Evolutionary conservation across 805 yeast genomes (phyloP).

Genomic region (Jamesozyma jinghongensis): DNA sequence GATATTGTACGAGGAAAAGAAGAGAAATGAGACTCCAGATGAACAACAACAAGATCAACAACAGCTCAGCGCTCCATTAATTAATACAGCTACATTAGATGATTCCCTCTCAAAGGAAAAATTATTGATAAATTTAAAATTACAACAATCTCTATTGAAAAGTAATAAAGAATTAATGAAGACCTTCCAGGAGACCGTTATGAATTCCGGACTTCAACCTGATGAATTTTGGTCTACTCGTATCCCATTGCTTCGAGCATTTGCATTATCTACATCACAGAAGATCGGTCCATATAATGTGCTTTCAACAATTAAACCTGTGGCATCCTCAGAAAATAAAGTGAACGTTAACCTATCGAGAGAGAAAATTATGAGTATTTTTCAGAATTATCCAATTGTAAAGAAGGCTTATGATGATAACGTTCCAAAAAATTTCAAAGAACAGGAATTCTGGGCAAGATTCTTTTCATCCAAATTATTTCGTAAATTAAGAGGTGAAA

Average conservation of each 20-base stretch:
- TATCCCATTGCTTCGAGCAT: constrained; percentile 69
- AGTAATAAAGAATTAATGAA: constrained; percentile 61
- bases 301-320: constrained; percentile 85
- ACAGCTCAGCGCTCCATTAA: constrained; percentile 18
- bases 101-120: constrained; percentile 46
- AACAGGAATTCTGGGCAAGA: constrained; percentile 93
- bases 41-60: constrained; percentile 17
- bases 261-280: constrained; percentile 76
- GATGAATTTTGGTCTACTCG: constrained; percentile 83
- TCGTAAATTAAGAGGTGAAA: constrained; percentile 82
- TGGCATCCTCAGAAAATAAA: constrained; percentile 85
- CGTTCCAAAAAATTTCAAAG: constrained; percentile 73
- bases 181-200: constrained; percentile 82
- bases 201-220: constrained; percentile 64
- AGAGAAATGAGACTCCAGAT: constrained; percentile 12
- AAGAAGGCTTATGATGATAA: constrained; percentile 80
- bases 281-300: constrained; percentile 92
- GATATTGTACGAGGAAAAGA: constrained; percentile 35
- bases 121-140: constrained; percentile 57
- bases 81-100: constrained; percentile 33
- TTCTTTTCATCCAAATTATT: constrained; percentile 87
- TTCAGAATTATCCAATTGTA: constrained; percentile 88
- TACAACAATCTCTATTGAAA: constrained; percentile 70
- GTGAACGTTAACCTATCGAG: constrained; percentile 88
- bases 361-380: constrained; percentile 81